phyloP scores from a whole-genome alignment of 2,329 filamentous ascomycete genomes.

The Cucurbitaria berberidis region DNA sequence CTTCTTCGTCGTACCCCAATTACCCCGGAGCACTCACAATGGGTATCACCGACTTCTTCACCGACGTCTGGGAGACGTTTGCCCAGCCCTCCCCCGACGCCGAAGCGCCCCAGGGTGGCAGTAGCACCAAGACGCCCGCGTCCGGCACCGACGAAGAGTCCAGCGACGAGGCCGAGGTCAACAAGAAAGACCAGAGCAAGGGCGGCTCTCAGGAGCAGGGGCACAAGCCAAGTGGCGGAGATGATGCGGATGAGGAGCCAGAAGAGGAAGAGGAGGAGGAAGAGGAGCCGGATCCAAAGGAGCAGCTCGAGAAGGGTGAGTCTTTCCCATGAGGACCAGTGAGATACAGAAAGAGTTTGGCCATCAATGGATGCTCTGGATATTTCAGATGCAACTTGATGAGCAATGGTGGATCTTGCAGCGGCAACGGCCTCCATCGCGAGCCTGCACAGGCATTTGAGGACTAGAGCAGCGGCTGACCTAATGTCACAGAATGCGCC shows the following conservation, averaged over 20 bases:
- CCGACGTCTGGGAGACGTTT: conserved; percentile 69
- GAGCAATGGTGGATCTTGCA: conserved; percentile 12
- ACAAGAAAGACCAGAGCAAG: conserved; percentile 50
- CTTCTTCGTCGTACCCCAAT: conserved; percentile 36
- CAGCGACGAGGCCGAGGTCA: conserved; percentile 50
- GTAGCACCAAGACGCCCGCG: conserved; percentile 47
- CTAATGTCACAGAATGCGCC: conserved; percentile 74
- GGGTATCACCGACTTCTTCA: conserved; percentile 69
- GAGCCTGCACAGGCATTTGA: background rate
- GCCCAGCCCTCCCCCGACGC: conserved; percentile 55
- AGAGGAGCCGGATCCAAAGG: conserved; percentile 84
- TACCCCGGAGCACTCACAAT: conserved; percentile 52
- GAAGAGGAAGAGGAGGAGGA: conserved; percentile 85
- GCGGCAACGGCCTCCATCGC: background rate
- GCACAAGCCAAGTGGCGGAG: conserved; percentile 53
- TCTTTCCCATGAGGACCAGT: conserved; percentile 37
- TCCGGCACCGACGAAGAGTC: conserved; percentile 54
- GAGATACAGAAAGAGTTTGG: background rate
- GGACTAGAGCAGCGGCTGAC: conserved; percentile 21
- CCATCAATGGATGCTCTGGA: background rate
- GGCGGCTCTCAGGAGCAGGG: conserved; percentile 55
- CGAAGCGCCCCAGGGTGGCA: conserved; percentile 51
- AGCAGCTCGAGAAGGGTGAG: conserved; percentile 89
- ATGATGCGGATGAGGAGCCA: conserved; percentile 65
- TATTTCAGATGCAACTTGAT: background rate